These are phyloP conservation scores for Selaginella moellendorffii DNA, from an alignment of 75 land plant species.

Conservation along the genomic window DNA sequence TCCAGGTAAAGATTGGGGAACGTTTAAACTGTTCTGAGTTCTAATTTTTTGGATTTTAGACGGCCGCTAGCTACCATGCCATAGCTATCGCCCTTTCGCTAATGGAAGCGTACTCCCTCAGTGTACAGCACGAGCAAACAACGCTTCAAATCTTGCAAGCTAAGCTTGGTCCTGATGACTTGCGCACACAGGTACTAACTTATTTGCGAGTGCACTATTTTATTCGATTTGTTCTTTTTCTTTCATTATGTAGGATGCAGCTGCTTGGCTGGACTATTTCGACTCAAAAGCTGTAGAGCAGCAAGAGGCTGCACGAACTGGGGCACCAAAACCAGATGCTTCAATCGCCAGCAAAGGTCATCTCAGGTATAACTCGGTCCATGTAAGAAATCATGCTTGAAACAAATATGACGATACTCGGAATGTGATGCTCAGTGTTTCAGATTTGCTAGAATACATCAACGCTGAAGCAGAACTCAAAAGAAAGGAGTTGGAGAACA, in stretches of 20 bases:
- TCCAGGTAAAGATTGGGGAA: slow-evolving; percentile 37
- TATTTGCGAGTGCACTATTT: background rate
- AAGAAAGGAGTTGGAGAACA: slow-evolving; percentile 29
- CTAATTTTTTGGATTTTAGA: slow-evolving; percentile 59
- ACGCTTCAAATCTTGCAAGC: slow-evolving; percentile 84
- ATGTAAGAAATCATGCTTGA: slow-evolving; percentile 21
- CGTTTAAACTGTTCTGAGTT: slow-evolving; percentile 21
- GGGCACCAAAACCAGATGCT: slow-evolving; percentile 82
- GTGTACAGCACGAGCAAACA: slow-evolving; percentile 94
- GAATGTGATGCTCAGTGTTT: slow-evolving; percentile 40
- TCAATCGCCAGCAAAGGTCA: slow-evolving; percentile 94
- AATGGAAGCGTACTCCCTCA: slow-evolving; percentile 87
- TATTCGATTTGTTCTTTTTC: background rate
- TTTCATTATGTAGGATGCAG: slow-evolving; percentile 51
- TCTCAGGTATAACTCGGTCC: slow-evolving; percentile 40
- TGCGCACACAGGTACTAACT: slow-evolving; percentile 62
- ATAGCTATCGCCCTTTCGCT: slow-evolving; percentile 89
- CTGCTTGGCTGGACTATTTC: slow-evolving; percentile 95
- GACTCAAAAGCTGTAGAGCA: slow-evolving; percentile 86
- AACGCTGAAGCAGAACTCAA: slow-evolving; percentile 39
- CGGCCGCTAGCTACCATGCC: slow-evolving; percentile 95
- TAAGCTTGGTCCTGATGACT: slow-evolving; percentile 79
- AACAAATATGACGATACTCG: background rate
- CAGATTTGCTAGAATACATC: slow-evolving; percentile 81
- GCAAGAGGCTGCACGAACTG: slow-evolving; percentile 91